These are phyloP conservation scores for Biscogniauxia sp. DNA, from an alignment of 2,329 filamentous ascomycete genomes.

Conservation along the genomic window DNA sequence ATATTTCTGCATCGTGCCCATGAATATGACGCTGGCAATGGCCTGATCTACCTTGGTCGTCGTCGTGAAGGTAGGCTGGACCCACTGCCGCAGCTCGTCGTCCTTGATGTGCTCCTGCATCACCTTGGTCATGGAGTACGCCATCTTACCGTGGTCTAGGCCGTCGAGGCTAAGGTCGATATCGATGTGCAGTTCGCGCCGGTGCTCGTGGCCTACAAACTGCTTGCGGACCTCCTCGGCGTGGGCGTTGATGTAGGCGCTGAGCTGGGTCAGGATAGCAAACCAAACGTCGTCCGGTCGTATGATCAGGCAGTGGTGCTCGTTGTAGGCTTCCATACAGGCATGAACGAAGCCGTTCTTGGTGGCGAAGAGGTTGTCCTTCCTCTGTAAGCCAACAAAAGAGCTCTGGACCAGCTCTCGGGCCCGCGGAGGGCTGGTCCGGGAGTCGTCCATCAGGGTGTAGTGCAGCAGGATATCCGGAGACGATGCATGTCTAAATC, in stretches of 20 bases:
- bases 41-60: constrained; percentile 40
- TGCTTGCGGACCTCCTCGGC: constrained; percentile 40
- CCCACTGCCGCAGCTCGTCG: constrained; percentile 37
- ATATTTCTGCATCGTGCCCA: constrained; percentile 43
- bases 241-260: constrained; percentile 42
- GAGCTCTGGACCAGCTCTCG: constrained; percentile 22
- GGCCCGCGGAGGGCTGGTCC: constrained; percentile 20
- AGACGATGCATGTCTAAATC: constrained; percentile 20
- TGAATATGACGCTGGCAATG: constrained; percentile 40
- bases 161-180: constrained; percentile 6
- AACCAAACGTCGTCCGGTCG: constrained; percentile 52
- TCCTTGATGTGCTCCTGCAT: constrained; percentile 39
- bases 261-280: constrained; percentile 44
- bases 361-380: constrained; percentile 26
- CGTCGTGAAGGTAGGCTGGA: constrained; percentile 44
- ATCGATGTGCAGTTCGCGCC: constrained; percentile 28
- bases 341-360: constrained; percentile 34
- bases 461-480: constrained; percentile 21
- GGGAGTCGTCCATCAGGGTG: constrained; percentile 23
- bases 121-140: constrained; percentile 33
- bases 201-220: constrained; percentile 41
- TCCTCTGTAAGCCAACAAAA: constrained; percentile 17
- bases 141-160: constrained; percentile 31
- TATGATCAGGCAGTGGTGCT: constrained; percentile 42
- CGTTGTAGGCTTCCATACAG: constrained; percentile 37